These are phyloP conservation scores for Pythium aquatile DNA, from an alignment of 352 stramenopile species.

Conservation along the genomic window DNA sequence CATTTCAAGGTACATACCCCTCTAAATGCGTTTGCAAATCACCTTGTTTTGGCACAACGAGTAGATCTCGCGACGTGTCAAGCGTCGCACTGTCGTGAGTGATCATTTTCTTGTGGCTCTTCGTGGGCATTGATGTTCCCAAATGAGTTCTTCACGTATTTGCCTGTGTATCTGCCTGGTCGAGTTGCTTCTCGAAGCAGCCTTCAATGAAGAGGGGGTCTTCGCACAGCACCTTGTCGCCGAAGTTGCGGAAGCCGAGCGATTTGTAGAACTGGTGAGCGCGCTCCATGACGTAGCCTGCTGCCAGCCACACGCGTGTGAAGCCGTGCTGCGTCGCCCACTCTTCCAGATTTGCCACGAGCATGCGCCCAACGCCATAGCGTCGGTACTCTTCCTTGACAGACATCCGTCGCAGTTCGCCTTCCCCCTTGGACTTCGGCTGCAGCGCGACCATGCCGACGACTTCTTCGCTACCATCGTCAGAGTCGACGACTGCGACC, in stretches of 20 bases:
- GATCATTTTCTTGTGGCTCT: background rate
- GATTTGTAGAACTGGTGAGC: constrained; percentile 13
- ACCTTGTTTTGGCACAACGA: background rate
- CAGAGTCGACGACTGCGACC: constrained; percentile 11
- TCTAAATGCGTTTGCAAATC: background rate
- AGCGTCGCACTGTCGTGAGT: background rate
- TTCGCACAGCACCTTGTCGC: constrained; percentile 6
- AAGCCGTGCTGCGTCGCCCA: constrained; percentile 32
- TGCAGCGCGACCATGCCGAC: constrained; percentile 36
- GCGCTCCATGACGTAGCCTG: background rate
- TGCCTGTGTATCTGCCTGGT: background rate
- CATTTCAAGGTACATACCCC: background rate
- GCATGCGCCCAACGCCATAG: constrained; percentile 33
- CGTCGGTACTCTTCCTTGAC: constrained; percentile 36
- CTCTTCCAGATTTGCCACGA: constrained; percentile 37
- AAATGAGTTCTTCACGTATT: background rate
- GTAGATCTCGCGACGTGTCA: background rate
- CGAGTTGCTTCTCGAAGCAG: constrained; percentile 24
- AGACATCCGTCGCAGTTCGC: constrained; percentile 48
- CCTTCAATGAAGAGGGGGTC: constrained; percentile 8
- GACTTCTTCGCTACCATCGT: constrained; percentile 13
- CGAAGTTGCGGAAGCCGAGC: background rate
- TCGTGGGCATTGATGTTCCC: background rate
- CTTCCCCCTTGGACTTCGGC: constrained; percentile 21
- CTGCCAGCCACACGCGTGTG: background rate